Evolutionary conservation across 2,329 filamentous ascomycete genomes (phyloP), one percentile per base, ranked within the genome.

Genomic region (Fusarium sp.): DNA sequence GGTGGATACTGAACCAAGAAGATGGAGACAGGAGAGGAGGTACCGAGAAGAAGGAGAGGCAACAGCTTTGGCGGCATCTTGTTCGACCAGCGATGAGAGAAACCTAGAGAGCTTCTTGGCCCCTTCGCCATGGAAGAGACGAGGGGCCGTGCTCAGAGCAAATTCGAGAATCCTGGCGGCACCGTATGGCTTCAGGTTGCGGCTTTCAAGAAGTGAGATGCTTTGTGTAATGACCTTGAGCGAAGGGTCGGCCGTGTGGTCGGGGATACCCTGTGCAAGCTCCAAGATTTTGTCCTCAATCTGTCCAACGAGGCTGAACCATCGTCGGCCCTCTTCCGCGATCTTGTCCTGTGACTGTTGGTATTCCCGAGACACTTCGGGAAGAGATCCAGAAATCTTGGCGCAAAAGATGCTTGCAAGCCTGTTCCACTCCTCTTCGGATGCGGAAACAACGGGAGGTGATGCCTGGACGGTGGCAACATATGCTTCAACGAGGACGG

Each of bases 291-390:
- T 83, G 69, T 75, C 78, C 37, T 86, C 81, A 6, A 91, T 82
- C 22, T 84, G 83, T 2, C 86, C 86, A 1, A 85, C 86, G 11
- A 95, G 82, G 2, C 88, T 83, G 69, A 93, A 92, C 84, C 94
- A 94, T 1, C 93, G 91, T 54, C 87, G 85, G 0, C 92, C 92
- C 76, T 93, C 89, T 8, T 91, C 86, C 11, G 90, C 89, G 29
- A 97, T 87, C 45, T 86, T 85, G 60, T 90, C 87, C 80, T 98
- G 95, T 0, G 94, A 97, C 48, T 87, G 87, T 29, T 89, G 87
- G 75, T 94, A 94, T 20, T 95, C 93, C 71, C 92, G 92, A 0
- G 95, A 95, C 65, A 96, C 91, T 79, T 96, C 95, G 1, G 95
- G 95, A 6, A 94, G 88, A 0, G 95, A 97, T 7, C 90, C 89